Base-by-base conservation (phyloP, 2,329 filamentous ascomycete genomes). In the Aspergillus amoenus region DNA sequence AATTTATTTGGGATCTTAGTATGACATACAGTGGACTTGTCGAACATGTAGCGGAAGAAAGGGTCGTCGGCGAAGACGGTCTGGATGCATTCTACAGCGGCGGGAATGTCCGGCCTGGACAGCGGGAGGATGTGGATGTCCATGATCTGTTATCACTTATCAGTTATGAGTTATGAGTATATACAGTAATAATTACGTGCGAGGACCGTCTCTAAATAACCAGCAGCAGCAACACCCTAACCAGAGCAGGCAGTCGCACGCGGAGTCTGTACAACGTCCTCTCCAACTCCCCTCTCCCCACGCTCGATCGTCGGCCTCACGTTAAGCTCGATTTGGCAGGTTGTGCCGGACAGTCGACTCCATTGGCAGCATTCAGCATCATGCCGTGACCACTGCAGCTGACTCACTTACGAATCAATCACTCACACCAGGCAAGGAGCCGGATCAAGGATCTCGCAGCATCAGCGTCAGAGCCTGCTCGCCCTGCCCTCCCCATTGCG, bases 11-110 rank as follows among this genome's bases (percentile, higher is more conserved):
- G 52, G 21, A n/a, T 21, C 21, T 21, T 21, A 3, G 21, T 21
- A 21, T 21, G 51, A 72, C 76, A 61, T 73, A 83, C 84, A 69
- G 84, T 84, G 30, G 76, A 72, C 43, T 79, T 77, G 65, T 88
- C 75, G 58, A 84, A 89, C 7, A 86, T 80, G 86, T 86, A 89
- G 18, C 76, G 74, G 64, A 85, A 86, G 66, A 88, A 89, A 0
- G 87, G 87, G 64, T 89, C 87, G 11, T 85, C 79, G 5, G 79
- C 81, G 67, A 89, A 89, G 0, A 86, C 86, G 64, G 82, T 77
- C 66, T 90, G 87, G 47, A 89, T 85, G 44, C 84, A 87, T 40
- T 82, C 79, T 50, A 89, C 82, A 21, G 84, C 85, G 7, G 82
- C 84, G 24, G 85, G 80, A 52, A 89, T 88, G 63, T 89, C 87